Evolutionary conservation across 129 eudicot genomes (phyloP), one percentile per base, ranked within the genome.

Genomic region (Lactuca sativa): DNA sequence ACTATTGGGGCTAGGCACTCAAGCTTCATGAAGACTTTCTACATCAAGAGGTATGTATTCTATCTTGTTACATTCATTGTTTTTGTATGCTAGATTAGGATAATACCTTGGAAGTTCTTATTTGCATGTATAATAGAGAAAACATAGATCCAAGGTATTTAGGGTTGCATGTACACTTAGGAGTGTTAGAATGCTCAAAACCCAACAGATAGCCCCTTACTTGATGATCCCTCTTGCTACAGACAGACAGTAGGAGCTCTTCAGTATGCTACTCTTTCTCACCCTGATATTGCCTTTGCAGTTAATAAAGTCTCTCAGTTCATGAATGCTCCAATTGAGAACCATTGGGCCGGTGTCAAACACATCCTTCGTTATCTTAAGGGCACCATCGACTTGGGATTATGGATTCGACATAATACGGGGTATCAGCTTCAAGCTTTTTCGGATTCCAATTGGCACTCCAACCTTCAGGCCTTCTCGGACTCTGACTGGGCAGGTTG

Each of bases 221-320:
- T 58, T 44, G 51, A 44, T 44, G 51, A 44, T 44, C 63, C 63
- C 9, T 25, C 63, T 58, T 0, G 41, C 40, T 31, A 58, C 41
- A 31, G 41, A 15, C 63, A 58, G 9, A 58, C 17, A 4, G 41
- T 58, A 4, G 65, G 65, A 14, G 65, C 65, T 60, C 65, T 60
- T 60, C 65, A 60, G 12, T 60, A 60, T 34, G 65, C 65, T 17
- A 62, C 67, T 62, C 52, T 40, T 38, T 37, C 67, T 37, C 33
- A 32, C 4, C 67, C 14, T 38, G 47, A 60, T 6, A 59, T 32
- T 32, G 9, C 44, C 3, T 59, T 59, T n/a, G 12, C 47, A 14
- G 17, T 2, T 7, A 9, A 31, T 10, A 44, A 44, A 44, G 51
- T 44, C 4, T 34, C 3, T 34, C 37, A 34, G 37, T 34, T 34